Evolutionary conservation across 345 rosid species (phyloP).

Genomic region (Limnanthes douglasii): DNA sequence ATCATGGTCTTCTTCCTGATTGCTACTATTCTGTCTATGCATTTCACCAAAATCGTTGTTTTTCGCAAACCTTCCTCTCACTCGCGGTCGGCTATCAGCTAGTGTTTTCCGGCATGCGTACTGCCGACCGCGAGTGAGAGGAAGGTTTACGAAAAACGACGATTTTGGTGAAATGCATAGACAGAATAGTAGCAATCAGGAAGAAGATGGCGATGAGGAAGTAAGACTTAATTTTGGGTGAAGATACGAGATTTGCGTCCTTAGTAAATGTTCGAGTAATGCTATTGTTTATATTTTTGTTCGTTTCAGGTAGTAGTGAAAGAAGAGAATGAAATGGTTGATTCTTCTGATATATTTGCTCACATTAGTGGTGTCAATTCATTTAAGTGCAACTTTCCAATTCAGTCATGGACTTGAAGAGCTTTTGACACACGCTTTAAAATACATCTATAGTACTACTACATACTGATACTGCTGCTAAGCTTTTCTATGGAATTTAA

Average conservation of each 20-base stretch:
- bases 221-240: too few species aligned
- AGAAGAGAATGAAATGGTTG: slow-evolving; percentile 56
- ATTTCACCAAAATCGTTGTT: slow-evolving; percentile 64
- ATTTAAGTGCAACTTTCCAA: slow-evolving; percentile 75
- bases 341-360: slow-evolving; percentile 73
- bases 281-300: neutral
- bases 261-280: slow-evolving; percentile 35
- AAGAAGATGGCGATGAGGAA: slow-evolving; percentile 63
- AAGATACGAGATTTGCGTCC: too few species aligned
- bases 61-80: slow-evolving; percentile 90
- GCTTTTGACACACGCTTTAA: too few species aligned
- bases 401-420: slow-evolving; percentile 85
- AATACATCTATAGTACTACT: too few species aligned
- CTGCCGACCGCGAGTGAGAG: slow-evolving; percentile 85
- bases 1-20: slow-evolving; percentile 66
- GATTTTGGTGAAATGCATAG: slow-evolving; percentile 46
- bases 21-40: slow-evolving; percentile 27
- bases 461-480: too few species aligned
- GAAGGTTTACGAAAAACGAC: slow-evolving; percentile 89
- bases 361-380: slow-evolving; percentile 76
- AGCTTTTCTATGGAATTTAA: too few species aligned
- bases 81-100: slow-evolving; percentile 90
- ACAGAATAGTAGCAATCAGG: slow-evolving; percentile 35
- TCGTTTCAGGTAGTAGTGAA: slow-evolving; percentile 41
- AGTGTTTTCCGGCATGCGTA: slow-evolving; percentile 91